phyloP scores from a whole-genome alignment of 1,139 yeast species.

The Hyphopichia burtonii region DNA sequence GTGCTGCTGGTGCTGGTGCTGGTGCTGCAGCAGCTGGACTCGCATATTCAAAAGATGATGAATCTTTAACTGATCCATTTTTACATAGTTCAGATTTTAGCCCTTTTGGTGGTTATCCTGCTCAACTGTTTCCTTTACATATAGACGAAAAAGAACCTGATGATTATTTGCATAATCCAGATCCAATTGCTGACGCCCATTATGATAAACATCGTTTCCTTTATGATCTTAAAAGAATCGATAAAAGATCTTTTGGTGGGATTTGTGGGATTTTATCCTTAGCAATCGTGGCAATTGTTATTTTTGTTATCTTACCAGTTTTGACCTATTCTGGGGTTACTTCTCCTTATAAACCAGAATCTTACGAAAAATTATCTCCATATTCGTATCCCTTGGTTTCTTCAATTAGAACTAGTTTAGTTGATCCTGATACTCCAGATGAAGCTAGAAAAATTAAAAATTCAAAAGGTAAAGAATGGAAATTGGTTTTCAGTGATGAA shows the following conservation, averaged over 20 bases:
- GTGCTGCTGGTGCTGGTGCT: slow-evolving; percentile 21
- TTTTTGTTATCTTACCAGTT: slow-evolving; percentile 27
- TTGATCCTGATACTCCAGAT: slow-evolving; percentile 29
- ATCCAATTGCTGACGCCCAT: slow-evolving; percentile 29
- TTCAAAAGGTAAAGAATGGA: slow-evolving; percentile 22
- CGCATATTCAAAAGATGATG: slow-evolving; percentile 6
- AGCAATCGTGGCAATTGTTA: slow-evolving; percentile 17
- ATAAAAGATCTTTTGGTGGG: slow-evolving; percentile 22
- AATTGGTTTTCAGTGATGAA: slow-evolving; percentile 27
- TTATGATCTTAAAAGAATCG: slow-evolving; percentile 24
- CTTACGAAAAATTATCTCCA: slow-evolving; percentile 21
- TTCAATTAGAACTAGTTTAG: slow-evolving; percentile 22
- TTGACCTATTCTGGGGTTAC: slow-evolving; percentile 25
- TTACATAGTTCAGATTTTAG: slow-evolving; percentile 13
- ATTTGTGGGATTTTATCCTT: slow-evolving; percentile 19
- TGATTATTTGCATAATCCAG: slow-evolving; percentile 31
- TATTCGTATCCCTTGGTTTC: slow-evolving; percentile 23
- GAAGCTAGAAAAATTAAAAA: slow-evolving; percentile 14
- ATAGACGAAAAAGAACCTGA: slow-evolving; percentile 31
- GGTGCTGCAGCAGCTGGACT: slow-evolving; percentile 14
- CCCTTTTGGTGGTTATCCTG: slow-evolving; percentile 34
- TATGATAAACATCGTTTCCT: slow-evolving; percentile 26
- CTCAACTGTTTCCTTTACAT: slow-evolving; percentile 27
- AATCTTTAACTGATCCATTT: slow-evolving; percentile 14
- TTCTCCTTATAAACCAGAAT: slow-evolving; percentile 13